These are phyloP conservation scores for Musa beccarii DNA, from an alignment of 176 grass and related monocot genomes.

Conservation along the genomic window DNA sequence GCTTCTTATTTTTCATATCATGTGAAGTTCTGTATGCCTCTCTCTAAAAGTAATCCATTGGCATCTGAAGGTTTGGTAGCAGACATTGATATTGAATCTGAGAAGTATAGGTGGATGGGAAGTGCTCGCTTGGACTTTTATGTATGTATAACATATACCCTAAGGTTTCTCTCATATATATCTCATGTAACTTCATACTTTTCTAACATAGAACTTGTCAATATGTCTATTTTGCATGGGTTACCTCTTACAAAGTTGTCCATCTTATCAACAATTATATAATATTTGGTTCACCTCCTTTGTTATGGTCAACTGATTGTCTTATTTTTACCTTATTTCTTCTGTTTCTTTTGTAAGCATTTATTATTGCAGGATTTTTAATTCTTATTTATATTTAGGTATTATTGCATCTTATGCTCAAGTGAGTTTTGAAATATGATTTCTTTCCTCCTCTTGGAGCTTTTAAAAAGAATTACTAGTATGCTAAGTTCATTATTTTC, in stretches of 20 bases:
- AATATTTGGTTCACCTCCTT: too few species aligned
- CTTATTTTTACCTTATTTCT: too few species aligned
- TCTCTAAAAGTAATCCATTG: conserved; percentile 5
- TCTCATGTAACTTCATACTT: not conserved
- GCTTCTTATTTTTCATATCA: conserved; percentile 12
- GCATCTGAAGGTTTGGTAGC: conserved; percentile 70
- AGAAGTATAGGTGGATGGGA: conserved; percentile 99
- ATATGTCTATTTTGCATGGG: not conserved
- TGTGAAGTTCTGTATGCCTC: not conserved
- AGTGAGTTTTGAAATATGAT: too few species aligned
- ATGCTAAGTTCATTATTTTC: not conserved
- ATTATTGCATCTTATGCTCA: too few species aligned
- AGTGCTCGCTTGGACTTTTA: conserved; percentile 85
- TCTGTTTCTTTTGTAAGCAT: too few species aligned
- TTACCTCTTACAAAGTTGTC: not conserved
- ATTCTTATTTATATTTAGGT: too few species aligned
- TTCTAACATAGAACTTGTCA: not conserved
- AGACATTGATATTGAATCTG: conserved; percentile 93
- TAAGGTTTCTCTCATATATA: not conserved
- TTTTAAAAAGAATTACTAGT: not conserved
- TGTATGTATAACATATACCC: conserved; percentile 27
- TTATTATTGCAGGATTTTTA: too few species aligned
- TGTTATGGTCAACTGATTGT: too few species aligned
- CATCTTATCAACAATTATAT: too few species aligned
- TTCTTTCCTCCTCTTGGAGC: too few species aligned